Percentiles rank a stretch among this genome's conserved stretches.
phyloP scores from a whole-genome alignment of 768 basidiomycete genomes.

The Phylloporus sp. region DNA sequence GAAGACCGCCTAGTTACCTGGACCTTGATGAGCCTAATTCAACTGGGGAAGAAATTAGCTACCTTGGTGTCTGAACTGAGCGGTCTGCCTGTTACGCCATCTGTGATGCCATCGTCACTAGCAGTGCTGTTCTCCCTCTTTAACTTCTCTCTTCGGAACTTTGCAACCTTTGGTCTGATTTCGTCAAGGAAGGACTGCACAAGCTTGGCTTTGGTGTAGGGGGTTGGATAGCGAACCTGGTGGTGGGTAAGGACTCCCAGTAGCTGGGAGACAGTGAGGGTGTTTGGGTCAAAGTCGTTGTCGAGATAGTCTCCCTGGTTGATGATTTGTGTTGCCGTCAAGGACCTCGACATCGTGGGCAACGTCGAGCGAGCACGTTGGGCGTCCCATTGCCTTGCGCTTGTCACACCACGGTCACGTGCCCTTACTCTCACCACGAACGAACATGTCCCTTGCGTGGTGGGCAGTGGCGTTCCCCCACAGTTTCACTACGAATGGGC shows the following conservation, averaged over 20 bases:
- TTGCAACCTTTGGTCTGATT: conserved; percentile 55
- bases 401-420: conserved; percentile 21
- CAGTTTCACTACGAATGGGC: neutral
- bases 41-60: conserved; percentile 10
- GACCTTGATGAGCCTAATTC: conserved; percentile 5
- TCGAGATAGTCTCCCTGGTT: conserved; percentile 73
- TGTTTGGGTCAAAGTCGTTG: conserved; percentile 67
- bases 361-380: conserved; percentile 11
- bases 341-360: conserved; percentile 56
- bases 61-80: conserved; percentile 50
- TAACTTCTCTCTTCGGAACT: conserved; percentile 59
- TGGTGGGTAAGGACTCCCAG: conserved; percentile 76
- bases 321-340: conserved; percentile 78
- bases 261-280: conserved; percentile 77
- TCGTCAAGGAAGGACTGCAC: conserved; percentile 76
- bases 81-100: conserved; percentile 77
- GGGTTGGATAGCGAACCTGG: conserved; percentile 67
- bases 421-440: neutral
- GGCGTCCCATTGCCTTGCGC: neutral
- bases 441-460: too few relatives aligned
- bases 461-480: neutral
- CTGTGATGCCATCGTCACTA: conserved; percentile 78
- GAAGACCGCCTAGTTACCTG: conserved; percentile 51
- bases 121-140: conserved; percentile 67
- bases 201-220: conserved; percentile 74